Evolutionary conservation across 331 rosid species (phyloP), one percentile per base, ranked within the genome.

Genomic region (Quercus lobata): DNA sequence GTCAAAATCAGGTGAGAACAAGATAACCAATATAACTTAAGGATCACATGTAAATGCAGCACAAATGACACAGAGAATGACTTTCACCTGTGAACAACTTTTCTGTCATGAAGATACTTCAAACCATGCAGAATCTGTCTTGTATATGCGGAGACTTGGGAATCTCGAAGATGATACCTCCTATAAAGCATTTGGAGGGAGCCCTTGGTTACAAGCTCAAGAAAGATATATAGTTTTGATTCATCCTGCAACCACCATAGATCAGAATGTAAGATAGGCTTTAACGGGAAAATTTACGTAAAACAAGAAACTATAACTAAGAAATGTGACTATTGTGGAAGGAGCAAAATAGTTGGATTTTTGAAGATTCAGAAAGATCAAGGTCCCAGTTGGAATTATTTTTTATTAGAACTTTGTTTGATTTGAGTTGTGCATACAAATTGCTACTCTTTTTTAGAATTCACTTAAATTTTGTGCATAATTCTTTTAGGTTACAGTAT

Each of bases 161-260:
- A 88, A 63, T 95, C 97, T 78, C 82, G 78, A 68, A 96, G 98
- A 76, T 77, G 76, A 76, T 82, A 90, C 30, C 70, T 88, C 71
- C 77, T 90, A 78, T 89, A 93, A 76, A 96, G 90, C 41, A 69
- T 89, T 82, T 83, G 81, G n/a, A 93, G 94, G 89, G 99, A 96
- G 71, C 99, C 99, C 81, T 89, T 87, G 12, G 97, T 87, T 83
- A 96, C 96, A 65, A 96, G 88, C 90, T 93, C 98, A 37, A 96
- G 89, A 86, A 93, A 95, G 78, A 95, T 93, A 83, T 91, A 89
- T 56, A 95, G 89, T 49, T 88, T 91, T 76, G 97, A 93, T 71
- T 83, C 87, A 86, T 90, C 96, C 98, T 96, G 91, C 80, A 85
- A 80, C 72, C 69, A 72, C 68, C 73, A 85, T 60, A 70, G 71